A percentile compares a stretch with the other conserved stretches of the same genome.
Conservation (phyloP, 2,329 filamentous ascomycete genomes). For the Talaromyces sp. region DNA sequence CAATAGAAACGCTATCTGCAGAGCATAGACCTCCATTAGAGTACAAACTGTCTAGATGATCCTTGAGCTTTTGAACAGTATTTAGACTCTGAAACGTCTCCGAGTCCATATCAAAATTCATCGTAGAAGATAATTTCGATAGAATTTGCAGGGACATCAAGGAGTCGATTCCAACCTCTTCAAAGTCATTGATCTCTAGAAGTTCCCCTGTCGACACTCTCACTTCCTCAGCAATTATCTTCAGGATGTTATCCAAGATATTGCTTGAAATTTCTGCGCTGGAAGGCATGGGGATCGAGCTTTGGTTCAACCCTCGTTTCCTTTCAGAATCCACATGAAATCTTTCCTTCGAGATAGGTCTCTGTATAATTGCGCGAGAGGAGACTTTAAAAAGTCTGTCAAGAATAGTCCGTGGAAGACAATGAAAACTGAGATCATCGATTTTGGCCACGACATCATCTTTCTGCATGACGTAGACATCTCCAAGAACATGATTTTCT, state of each 20-base stretch:
- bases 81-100: neutral
- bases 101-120: slow-evolving; percentile 30
- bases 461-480: slow-evolving; percentile 19
- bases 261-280: slow-evolving; percentile 17
- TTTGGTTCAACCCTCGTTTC: neutral
- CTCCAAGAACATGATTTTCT: slow-evolving; percentile 19
- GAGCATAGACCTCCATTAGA: neutral
- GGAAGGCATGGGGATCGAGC: neutral
- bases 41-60: neutral
- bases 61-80: neutral
- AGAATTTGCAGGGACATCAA: slow-evolving; percentile 41
- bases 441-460: slow-evolving; percentile 10
- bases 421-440: slow-evolving; percentile 7
- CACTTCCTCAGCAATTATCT: slow-evolving; percentile 38
- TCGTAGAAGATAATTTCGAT: slow-evolving; percentile 38
- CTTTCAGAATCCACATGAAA: neutral
- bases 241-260: slow-evolving; percentile 32
- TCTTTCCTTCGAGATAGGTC: neutral
- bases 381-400: neutral
- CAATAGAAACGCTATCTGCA: neutral
- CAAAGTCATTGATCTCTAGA: slow-evolving; percentile 32
- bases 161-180: slow-evolving; percentile 39
- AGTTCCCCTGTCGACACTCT: slow-evolving; percentile 36
- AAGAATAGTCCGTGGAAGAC: slow-evolving; percentile 8
- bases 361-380: neutral